A percentile compares a stretch with the other conserved stretches of the same genome.
Evolutionary conservation across 2,329 filamentous ascomycete genomes (phyloP).

Genomic region (Ceratocystis cacaofunesta): DNA sequence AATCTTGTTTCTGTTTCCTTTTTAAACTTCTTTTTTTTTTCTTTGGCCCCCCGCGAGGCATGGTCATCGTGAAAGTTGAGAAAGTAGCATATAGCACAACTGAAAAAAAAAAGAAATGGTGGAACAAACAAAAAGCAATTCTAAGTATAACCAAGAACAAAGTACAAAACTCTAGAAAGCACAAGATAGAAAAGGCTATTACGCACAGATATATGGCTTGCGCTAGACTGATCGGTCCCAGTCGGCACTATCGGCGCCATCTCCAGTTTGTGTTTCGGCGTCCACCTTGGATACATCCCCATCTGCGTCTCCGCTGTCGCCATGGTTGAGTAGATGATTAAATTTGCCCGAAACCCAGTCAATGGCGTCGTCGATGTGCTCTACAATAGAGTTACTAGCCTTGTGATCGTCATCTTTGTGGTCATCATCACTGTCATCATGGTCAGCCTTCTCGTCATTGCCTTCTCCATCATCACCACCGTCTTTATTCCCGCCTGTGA

Average conservation of each 20-base stretch:
- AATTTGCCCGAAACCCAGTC: conserved; percentile 38
- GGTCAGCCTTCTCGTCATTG: conserved; percentile 9
- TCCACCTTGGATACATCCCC: not conserved
- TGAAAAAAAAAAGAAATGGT: not conserved
- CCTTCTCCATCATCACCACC: conserved; percentile 14
- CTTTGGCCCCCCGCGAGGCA: not conserved
- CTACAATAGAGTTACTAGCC: conserved; percentile 22
- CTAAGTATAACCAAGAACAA: not conserved
- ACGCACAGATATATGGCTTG: no score
- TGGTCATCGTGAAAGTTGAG: no score
- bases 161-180: not conserved
- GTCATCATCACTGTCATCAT: conserved; percentile 14
- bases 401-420: conserved; percentile 20
- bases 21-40: not conserved
- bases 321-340: conserved; percentile 23
- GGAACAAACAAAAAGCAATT: not conserved
- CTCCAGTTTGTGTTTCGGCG: not conserved
- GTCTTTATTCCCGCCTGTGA: conserved; percentile 17
- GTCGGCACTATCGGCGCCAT: not conserved
- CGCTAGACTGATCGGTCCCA: no score
- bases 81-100: not conserved
- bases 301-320: not conserved
- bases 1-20: no score
- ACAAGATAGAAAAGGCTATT: not conserved
- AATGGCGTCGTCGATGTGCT: conserved; percentile 30